phyloP scores from a whole-genome alignment of 1,284 basidiomycete species.

The Cryptococcus hybrid region DNA sequence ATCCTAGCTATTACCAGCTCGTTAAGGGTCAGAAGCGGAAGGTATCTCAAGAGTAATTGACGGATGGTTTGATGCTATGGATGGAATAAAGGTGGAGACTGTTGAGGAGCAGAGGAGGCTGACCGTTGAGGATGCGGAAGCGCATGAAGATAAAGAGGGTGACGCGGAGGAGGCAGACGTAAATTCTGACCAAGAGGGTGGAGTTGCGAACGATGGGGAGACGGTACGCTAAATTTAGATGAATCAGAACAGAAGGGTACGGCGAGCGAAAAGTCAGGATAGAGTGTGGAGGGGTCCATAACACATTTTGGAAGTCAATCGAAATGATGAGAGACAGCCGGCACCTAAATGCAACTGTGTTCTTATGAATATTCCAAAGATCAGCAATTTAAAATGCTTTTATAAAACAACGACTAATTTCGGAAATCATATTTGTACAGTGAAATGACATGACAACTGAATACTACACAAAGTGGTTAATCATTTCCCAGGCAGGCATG shows the following conservation, averaged over 20 bases:
- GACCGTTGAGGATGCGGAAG: background rate
- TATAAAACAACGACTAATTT: too few relatives aligned
- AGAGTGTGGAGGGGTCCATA: too few relatives aligned
- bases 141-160: background rate
- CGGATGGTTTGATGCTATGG: conserved; percentile 27
- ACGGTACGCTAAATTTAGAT: background rate
- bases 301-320: too few relatives aligned
- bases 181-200: conserved; percentile 1
- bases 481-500: too few relatives aligned
- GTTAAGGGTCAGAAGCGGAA: conserved; percentile 53
- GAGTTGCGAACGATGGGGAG: conserved; percentile 4
- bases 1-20: conserved; percentile 84
- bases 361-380: too few relatives aligned
- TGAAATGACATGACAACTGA: background rate
- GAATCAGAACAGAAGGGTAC: too few relatives aligned
- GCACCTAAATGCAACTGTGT: too few relatives aligned
- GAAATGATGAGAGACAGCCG: too few relatives aligned
- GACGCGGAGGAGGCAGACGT: conserved; percentile 1
- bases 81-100: conserved; percentile 1
- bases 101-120: conserved; percentile 3
- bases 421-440: background rate
- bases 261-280: too few relatives aligned
- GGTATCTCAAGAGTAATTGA: conserved; percentile 72
- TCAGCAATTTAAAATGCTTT: too few relatives aligned
- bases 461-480: too few relatives aligned